Evolutionary conservation across 2,329 filamentous ascomycete species (phyloP).

Genomic region (Magnaporthales sp.): DNA sequence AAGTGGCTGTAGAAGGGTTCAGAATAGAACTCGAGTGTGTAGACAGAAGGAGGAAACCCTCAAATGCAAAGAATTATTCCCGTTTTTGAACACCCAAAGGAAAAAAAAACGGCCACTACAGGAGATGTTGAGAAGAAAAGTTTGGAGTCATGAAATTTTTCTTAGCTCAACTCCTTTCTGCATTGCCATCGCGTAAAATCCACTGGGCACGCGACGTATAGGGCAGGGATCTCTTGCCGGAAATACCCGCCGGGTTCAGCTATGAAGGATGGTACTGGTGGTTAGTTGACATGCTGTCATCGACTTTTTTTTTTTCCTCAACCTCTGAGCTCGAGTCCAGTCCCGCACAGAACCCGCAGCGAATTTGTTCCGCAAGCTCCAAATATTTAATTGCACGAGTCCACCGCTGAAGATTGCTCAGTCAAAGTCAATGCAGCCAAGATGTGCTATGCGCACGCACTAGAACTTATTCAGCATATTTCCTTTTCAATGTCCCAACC

Average conservation of each 20-base stretch:
- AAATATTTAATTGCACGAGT: not conserved
- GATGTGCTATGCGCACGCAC: not conserved
- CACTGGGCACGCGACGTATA: slow-evolving; percentile 5
- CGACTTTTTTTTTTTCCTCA: not conserved
- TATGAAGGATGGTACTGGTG: not conserved
- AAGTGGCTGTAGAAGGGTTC: not conserved
- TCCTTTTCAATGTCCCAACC: not conserved
- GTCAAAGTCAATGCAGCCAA: not conserved
- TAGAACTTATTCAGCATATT: not conserved
- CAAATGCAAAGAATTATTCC: slow-evolving; percentile 1
- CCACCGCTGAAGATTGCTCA: not conserved
- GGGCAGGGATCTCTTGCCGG: slow-evolving; percentile 5
- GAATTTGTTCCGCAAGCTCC: not conserved
- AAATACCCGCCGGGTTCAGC: slow-evolving; percentile 6
- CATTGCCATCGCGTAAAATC: not conserved
- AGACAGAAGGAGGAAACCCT: not conserved
- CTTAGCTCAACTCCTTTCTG: not conserved
- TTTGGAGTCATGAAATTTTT: slow-evolving; percentile 6
- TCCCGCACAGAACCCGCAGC: not conserved
- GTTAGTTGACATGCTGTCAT: not conserved
- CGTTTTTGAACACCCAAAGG: slow-evolving; percentile 1
- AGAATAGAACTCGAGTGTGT: slow-evolving; percentile 1
- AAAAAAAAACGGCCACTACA: not conserved
- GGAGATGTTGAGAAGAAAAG: slow-evolving; percentile 3
- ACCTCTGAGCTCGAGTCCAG: not conserved